Evolutionary conservation across 768 basidiomycete species (phyloP), one percentile per base, ranked within the genome.

Genomic region (Rhizopogon vinicolor): DNA sequence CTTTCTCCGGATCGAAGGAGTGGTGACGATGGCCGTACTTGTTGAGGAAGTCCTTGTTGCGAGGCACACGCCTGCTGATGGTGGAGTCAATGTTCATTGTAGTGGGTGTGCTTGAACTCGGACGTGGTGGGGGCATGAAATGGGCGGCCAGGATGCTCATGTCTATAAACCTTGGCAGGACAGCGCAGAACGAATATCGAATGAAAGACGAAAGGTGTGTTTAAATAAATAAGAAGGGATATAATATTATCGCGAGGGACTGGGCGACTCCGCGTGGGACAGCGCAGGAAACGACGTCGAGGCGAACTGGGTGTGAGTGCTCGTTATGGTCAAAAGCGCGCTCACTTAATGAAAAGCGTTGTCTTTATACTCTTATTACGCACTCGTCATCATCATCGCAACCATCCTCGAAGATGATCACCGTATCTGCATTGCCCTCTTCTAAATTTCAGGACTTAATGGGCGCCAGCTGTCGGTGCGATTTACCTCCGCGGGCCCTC

Each of bases 1-100:
- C 89, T 72, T 91, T 89, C 66, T 88, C 86, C 40, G 76, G 78
- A 58, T 85, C 84, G 63, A 84, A 85, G 16, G 80, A 75, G 65
- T 90, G 89, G 56, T 86, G 84, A 52, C 75, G 76, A 45, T 79
- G 80, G 44, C 87, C 87, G 62, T 85, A 66, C 62, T 85, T 87
- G 60, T 70, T 65, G 42, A 78, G 63, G 64, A 87, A 87, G 48
- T 87, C 85, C 66, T 80, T 86, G 56, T 68, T 65, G 41, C 66
- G 59, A n/a, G 61, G 63, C 10, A 60, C 57, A 53, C 78, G 74
- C 57, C 73, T 79, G 44, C 65, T 66, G 33, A 71, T 72, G 59
- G 66, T 66, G 8, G 66, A 68, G 25, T 71, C 63, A 16, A 65
- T 58, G 14, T 65, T 48, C 28, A 58, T 55, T 19, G 67, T 49